Base-by-base conservation (phyloP, 352 stramenopile genomes). In the Pythium apleroticum region DNA sequence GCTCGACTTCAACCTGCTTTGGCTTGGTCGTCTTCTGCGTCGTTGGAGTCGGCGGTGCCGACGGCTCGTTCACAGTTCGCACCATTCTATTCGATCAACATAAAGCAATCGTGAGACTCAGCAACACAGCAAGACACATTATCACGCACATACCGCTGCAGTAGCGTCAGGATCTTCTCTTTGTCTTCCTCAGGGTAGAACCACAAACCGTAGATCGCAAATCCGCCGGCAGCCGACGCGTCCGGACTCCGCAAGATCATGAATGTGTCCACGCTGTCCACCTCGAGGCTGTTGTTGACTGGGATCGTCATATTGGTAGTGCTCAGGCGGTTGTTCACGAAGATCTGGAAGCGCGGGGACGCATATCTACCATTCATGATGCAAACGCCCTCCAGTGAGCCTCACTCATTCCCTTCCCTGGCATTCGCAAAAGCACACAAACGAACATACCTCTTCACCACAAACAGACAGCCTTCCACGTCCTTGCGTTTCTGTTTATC, bases 251-350 rank as follows among this genome's bases (percentile, higher is more conserved):
- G 87, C 41, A 95, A 61, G 65, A 95, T 95, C 53, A 95, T 68
- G 57, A 95, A 95, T 49, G 80, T 90, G 58, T 95, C 87, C 14
- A 95, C 75, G 49, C 83, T 92, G 74, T 93, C 86, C 48, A 95
- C 81, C 56, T 92, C 75, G 5, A 95, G 77, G 60, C 74, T 70
- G 28, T 78, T 84, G 59, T 91, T 78, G 48, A 95, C 67, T 11
- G 80, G 60, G 60, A 95, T 80, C 69, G 80, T 84, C 80, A 95
- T 89, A 65, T 95, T 95, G 50, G 82, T 92, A 54, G 87, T 95
- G 66, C 82, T 95, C 64, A 95, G 59, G n/a, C 87, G 87, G 67
- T 95, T 95, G 69, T 91, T 95, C n/a, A 95, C 84, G 52, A 89
- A 90, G 57, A 95, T 86, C 75, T 95, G 87, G 72, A 92, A 93